Conservation (phyloP, 495 filamentous ascomycete genomes). For the Cenococcum geophilum region DNA sequence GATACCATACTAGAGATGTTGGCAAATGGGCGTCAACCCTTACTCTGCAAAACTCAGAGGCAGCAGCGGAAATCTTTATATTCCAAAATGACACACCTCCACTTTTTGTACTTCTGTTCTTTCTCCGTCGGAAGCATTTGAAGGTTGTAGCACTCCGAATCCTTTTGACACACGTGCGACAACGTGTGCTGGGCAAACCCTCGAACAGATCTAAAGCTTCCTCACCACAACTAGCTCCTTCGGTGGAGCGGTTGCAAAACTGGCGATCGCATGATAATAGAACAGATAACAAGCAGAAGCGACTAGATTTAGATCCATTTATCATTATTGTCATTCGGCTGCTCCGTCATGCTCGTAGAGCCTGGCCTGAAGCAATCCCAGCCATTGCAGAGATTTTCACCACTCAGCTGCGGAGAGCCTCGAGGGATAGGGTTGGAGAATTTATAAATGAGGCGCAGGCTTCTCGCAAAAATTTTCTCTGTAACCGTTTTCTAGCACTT, state of each 20-base stretch:
- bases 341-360: conserved; percentile 51
- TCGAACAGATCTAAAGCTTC: neutral
- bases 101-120: conserved; percentile 25
- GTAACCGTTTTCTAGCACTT: conserved; percentile 51
- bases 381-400: conserved; percentile 40
- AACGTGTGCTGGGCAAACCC: neutral
- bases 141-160: conserved; percentile 7
- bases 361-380: conserved; percentile 53
- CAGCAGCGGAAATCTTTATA: conserved; percentile 7
- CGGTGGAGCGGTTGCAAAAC: neutral
- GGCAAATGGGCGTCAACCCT: conserved; percentile 13
- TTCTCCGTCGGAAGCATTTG: conserved; percentile 23
- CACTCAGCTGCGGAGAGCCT: conserved; percentile 13
- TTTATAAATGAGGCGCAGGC: neutral
- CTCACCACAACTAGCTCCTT: neutral
- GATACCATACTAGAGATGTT: conserved; percentile 12
- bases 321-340: conserved; percentile 33
- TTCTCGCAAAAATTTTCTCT: conserved; percentile 32
- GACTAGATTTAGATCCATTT: conserved; percentile 4
- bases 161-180: conserved; percentile 17
- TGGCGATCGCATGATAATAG: neutral
- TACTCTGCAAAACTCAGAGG: neutral
- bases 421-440: neutral
- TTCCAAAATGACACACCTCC: conserved; percentile 7
- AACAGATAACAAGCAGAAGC: neutral